Conservation (phyloP, 2,329 filamentous ascomycete genomes). For the Hymenotorrendiella dingleyae region DNA sequence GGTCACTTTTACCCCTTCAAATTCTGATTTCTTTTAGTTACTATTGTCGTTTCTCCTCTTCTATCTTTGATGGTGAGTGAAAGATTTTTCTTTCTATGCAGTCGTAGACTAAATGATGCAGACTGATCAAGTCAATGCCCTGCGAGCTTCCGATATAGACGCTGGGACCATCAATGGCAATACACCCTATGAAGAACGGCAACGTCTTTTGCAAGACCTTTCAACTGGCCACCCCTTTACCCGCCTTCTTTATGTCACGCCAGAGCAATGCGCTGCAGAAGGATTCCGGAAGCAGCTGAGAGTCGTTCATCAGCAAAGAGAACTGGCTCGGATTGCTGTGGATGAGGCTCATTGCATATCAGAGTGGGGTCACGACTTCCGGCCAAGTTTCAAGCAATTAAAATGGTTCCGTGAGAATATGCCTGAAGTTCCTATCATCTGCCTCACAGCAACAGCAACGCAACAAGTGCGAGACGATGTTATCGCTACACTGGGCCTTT, state of each 20-base stretch:
- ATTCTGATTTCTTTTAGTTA: conserved; percentile 49
- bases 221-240: conserved; percentile 81
- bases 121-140: conserved; percentile 87
- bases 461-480: conserved; percentile 76
- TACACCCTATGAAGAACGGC: conserved; percentile 59
- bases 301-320: conserved; percentile 70
- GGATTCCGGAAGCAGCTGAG: conserved; percentile 70
- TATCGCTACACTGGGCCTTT: conserved; percentile 65
- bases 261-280: conserved; percentile 75
- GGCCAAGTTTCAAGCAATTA: conserved; percentile 82
- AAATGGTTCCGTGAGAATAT: conserved; percentile 80
- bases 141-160: conserved; percentile 67
- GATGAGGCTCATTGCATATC: conserved; percentile 97
- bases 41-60: conserved; percentile 83
- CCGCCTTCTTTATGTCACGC: conserved; percentile 86
- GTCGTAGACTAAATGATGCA: too few relatives aligned
- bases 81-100: not conserved
- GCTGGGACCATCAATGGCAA: conserved; percentile 86
- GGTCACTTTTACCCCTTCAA: not conserved
- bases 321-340: conserved; percentile 82
- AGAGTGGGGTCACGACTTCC: conserved; percentile 97
- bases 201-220: conserved; percentile 70
- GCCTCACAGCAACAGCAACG: conserved; percentile 88
- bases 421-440: conserved; percentile 83
- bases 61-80: conserved; percentile 74